phyloP scores from a whole-genome alignment of 805 yeast species.

The Priceomyces haplophilus region DNA sequence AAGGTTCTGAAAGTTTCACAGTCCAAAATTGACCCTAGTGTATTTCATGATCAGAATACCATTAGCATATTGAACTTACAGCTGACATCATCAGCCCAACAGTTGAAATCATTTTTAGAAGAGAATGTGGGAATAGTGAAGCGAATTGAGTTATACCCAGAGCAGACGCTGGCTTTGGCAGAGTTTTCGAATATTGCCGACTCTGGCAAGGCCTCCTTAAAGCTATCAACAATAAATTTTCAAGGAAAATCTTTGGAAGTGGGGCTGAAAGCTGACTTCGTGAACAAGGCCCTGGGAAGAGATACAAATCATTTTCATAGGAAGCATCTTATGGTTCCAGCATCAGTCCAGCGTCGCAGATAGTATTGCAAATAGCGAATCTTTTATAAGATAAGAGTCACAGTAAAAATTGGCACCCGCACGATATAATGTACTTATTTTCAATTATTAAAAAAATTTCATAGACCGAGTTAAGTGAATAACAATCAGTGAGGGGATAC shows the following conservation, averaged over 20 bases:
- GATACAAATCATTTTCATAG: neutral
- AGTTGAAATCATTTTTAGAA: constrained; percentile 26
- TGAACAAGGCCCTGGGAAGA: neutral
- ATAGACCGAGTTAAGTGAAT: constrained; percentile 1
- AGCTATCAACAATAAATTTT: constrained; percentile 36
- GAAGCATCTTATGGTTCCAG: constrained; percentile 8
- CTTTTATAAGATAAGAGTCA: too few species aligned
- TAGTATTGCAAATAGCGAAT: too few species aligned
- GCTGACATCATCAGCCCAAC: constrained; percentile 36
- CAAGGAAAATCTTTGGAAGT: constrained; percentile 24
- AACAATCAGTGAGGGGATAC: neutral
- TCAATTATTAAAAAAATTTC: constrained; percentile 3
- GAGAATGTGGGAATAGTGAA: constrained; percentile 33
- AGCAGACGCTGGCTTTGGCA: constrained; percentile 47
- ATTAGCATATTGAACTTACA: constrained; percentile 22
- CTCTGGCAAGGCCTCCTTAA: constrained; percentile 52
- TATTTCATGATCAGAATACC: constrained; percentile 18
- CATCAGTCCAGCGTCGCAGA: constrained; percentile 5
- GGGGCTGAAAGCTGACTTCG: constrained; percentile 8
- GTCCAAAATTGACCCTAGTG: constrained; percentile 11
- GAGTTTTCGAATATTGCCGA: constrained; percentile 40
- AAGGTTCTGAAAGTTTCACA: constrained; percentile 33
- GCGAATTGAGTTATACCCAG: constrained; percentile 46
- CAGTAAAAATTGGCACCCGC: neutral
- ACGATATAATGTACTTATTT: neutral